Conservation (phyloP, 2,329 filamentous ascomycete species). For the Penicillium fuscoglaucum region DNA sequence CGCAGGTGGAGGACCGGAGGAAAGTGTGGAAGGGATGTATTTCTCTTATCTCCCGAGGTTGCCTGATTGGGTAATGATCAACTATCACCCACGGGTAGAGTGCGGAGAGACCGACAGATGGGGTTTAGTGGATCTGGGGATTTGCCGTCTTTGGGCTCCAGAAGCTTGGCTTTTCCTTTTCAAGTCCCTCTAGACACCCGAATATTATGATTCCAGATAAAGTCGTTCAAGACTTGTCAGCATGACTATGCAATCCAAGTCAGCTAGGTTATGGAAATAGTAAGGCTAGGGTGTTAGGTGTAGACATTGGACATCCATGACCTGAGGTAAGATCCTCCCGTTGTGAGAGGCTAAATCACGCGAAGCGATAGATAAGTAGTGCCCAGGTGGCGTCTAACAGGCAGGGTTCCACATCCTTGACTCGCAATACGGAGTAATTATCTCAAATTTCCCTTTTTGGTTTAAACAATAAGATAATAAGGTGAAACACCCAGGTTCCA, state of each 20-base stretch:
- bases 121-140: constrained; percentile 16
- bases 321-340: constrained; percentile 14
- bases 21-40: not conserved
- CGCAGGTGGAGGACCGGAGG: not conserved
- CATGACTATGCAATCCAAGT: not conserved
- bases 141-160: constrained; percentile 6
- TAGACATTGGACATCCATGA: not conserved
- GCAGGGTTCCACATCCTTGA: constrained; percentile 3
- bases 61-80: constrained; percentile 17
- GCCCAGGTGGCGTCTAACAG: not conserved
- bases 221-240: not conserved
- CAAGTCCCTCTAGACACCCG: no score
- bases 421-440: not conserved
- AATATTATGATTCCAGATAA: not conserved
- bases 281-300: not conserved
- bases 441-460: not conserved
- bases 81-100: constrained; percentile 16
- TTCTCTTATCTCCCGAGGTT: constrained; percentile 3
- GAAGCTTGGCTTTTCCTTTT: constrained; percentile 16
- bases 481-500: not conserved
- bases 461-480: not conserved
- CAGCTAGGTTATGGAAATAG: not conserved
- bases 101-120: constrained; percentile 23
- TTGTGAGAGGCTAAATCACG: constrained; percentile 19
- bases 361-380: constrained; percentile 15